Base-by-base conservation (phyloP, 192 early-diverging fungal species). In the Gigaspora rosea region DNA sequence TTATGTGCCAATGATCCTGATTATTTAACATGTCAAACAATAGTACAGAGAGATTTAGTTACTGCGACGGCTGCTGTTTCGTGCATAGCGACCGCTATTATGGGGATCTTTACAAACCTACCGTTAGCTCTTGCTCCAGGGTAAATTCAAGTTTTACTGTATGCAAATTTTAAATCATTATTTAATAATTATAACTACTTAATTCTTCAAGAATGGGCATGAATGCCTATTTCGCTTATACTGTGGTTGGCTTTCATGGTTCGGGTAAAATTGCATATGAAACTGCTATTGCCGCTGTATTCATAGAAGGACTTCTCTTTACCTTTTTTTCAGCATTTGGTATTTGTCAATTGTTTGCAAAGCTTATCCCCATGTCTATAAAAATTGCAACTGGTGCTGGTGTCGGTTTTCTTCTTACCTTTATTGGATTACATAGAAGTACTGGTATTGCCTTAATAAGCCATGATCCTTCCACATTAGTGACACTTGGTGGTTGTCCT, bases 301-400 rank as follows among this genome's bases (percentile, higher is more conserved):
- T 92, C 66, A 88, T 95, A 76, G 94, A 95, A 85, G 94, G 94
- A 35, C 77, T 95, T 58, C 85, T 94, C 64, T 95, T 94, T 75
- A 84, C 94, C 67, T 72, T 91, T 15, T 85, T 95, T 15, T 92
- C 94, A 8, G 81, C 92, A 46, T 81, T 95, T 51, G 93, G 93
- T 65, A 78, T 94, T 18, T 90, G 94, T 64, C 93, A 95, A 84
- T 90, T 90, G 85, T 85, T 95, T 75, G 91, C 92, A 49, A 85
- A 89, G 27, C 57, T 91, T 70, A 91, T 95, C 48, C 93, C 94
- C 7, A 82, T 84, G 78, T 84, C 84, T 70, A 87, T 95, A 58
- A 94, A 93, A 78, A 86, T 90, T 8, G 94, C 92, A 27, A 92
- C 90, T 15, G 90, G 88, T 35, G 85, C 89, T 16, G 94, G 94